A percentile compares a stretch with the other conserved stretches of the same genome.
Evolutionary conservation across 1,139 yeast genomes (phyloP).

Genomic region (Arxiozyma slooffiae): DNA sequence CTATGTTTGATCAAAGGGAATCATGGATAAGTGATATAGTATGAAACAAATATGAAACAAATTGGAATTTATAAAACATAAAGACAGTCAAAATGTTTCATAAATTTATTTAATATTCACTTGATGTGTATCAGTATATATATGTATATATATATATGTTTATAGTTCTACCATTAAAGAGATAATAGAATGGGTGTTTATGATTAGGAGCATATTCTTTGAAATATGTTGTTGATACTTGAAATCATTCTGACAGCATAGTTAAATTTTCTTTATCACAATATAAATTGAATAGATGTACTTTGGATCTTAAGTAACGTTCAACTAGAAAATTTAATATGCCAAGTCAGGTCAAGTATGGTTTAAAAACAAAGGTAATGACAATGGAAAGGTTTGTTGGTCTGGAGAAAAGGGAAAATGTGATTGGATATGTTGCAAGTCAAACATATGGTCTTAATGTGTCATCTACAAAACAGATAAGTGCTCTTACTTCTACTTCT

Average conservation of each 20-base stretch:
- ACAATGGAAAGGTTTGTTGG: not conserved
- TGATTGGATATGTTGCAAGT: not conserved
- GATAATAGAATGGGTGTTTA: not conserved
- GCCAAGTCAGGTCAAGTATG: not conserved
- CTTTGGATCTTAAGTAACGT: not conserved
- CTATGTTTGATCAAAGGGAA: not conserved
- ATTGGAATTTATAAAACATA: not conserved
- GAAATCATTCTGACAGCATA: not conserved
- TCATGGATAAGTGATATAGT: not conserved
- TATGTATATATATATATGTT: not conserved
- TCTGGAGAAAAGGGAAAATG: not conserved
- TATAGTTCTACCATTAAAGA: not conserved
- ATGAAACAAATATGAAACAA: not conserved
- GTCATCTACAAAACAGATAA: not conserved
- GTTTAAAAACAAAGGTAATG: too few species aligned
- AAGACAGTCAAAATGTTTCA: not conserved
- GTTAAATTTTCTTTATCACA: too few species aligned
- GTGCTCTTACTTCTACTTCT: not conserved
- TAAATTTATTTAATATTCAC: not conserved
- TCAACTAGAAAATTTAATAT: too few species aligned
- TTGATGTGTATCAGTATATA: not conserved
- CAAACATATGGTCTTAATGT: not conserved
- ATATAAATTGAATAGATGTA: not conserved
- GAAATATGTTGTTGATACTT: not conserved
- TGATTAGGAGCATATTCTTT: not conserved